Evolutionary conservation across 2,329 filamentous ascomycete genomes (phyloP), one percentile per base, ranked within the genome.

Genomic region (Ambrosiella xylebori): DNA sequence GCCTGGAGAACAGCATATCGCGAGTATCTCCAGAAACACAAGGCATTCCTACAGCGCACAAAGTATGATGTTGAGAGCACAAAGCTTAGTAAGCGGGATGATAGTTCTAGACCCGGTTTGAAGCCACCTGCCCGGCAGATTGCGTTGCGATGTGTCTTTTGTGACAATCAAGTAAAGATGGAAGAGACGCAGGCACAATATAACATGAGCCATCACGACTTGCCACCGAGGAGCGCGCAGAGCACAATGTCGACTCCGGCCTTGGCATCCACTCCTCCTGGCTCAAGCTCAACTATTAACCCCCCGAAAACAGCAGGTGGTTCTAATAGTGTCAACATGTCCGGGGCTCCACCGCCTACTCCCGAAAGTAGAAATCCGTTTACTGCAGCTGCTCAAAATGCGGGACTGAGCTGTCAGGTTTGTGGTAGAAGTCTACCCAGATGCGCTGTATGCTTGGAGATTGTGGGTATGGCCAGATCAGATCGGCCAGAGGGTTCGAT

Each of bases 61-160:
- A 84, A 84, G 64, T 91, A 89, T 69, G 84, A 87, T 63, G 84
- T 86, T 61, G 82, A 86, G 66, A 85, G 86, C 65, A 87, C 84
- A 27, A 80, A 81, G 62, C 78, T 78, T 63, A 84, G 83, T 63
- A 80, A 82, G 59, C 78, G 79, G 57, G 77, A 81, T 57, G 84
- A 84, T 45, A 62, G 68, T 6, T 57, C 57, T 7, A 69, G 71
- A 7, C 79, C 79, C n/a, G 76, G 79, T 7, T 76, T 86, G 62
- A 80, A 80, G 59, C 77, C 82, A 1, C 77, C 83, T 0, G 80
- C 79, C 1, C 74, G 82, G 38, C 85, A 88, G 69, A 79, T 91
- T 57, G 81, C 84, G 3, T 77, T 93, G 54, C 80, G 86, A 52
- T 93, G 87, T 69, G 77, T 85, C 53, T 86, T 87, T 70, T 93